phyloP scores from a whole-genome alignment of 2,329 filamentous ascomycete species.

The Pseudogymnoascus sp. region DNA sequence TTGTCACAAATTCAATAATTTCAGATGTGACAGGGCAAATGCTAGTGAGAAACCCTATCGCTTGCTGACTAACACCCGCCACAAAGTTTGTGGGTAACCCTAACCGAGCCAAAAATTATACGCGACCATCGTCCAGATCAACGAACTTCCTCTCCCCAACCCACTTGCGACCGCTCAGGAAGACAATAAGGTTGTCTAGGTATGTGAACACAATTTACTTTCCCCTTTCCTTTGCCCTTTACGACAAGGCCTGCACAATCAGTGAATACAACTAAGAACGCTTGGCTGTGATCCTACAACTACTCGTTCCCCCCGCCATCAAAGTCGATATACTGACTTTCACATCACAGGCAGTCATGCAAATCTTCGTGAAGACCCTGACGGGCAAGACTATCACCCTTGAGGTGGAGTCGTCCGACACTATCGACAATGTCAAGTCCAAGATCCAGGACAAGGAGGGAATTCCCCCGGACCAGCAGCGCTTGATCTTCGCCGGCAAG shows the following conservation, averaged over 20 bases:
- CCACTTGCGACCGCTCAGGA: conserved; percentile 23
- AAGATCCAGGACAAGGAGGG: conserved; percentile 99
- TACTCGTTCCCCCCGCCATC: neutral
- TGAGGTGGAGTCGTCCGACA: conserved; percentile 99
- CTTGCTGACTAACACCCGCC: conserved; percentile 1
- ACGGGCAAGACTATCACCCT: conserved; percentile 99
- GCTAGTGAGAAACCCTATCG: conserved; percentile 9
- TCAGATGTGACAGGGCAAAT: conserved; percentile 1
- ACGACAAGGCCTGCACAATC: neutral
- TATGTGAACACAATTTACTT: conserved; percentile 12
- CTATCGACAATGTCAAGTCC: conserved; percentile 99
- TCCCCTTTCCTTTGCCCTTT: neutral
- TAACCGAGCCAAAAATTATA: conserved; percentile 7
- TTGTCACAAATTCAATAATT: neutral
- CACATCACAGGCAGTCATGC: conserved; percentile 48
- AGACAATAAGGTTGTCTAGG: conserved; percentile 28
- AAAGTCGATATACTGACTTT: neutral
- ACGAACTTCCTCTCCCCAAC: conserved; percentile 10
- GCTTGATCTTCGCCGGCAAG: conserved; percentile 99
- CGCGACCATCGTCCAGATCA: neutral
- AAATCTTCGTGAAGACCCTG: conserved; percentile 73
- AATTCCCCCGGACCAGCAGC: conserved; percentile 98
- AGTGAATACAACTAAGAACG: neutral
- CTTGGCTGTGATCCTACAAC: neutral
- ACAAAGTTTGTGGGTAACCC: neutral